Conservation (phyloP, 352 stramenopile species). For the Phytophthora nicotianae region DNA sequence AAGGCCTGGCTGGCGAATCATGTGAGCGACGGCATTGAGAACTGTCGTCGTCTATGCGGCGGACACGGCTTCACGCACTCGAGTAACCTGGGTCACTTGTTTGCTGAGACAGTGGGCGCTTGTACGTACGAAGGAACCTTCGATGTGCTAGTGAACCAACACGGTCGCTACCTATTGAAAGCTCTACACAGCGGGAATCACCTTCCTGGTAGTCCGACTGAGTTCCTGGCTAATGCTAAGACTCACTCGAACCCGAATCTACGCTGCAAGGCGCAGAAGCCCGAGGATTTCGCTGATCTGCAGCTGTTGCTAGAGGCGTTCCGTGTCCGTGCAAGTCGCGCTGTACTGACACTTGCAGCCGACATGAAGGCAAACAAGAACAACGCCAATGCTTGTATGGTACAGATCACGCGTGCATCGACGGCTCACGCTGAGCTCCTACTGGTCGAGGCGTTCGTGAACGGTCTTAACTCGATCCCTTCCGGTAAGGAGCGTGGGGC, state of each 20-base stretch:
- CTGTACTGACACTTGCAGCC: conserved; percentile 35
- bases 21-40: conserved; percentile 33
- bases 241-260: conserved; percentile 32
- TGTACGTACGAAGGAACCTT: conserved; percentile 72
- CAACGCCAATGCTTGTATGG: conserved; percentile 54
- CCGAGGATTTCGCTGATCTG: conserved; percentile 45
- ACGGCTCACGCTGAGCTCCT: conserved; percentile 53
- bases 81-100: conserved; percentile 27
- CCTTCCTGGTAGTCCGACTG: conserved; percentile 19
- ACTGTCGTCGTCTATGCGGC: conserved; percentile 27
- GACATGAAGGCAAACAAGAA: conserved; percentile 53
- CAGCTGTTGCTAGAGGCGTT: conserved; percentile 42
- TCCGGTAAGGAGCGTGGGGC: conserved; percentile 33
- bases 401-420: conserved; percentile 53
- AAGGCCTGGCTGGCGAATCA: conserved; percentile 32
- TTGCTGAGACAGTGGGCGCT: conserved; percentile 47
- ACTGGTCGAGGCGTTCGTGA: conserved; percentile 45
- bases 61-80: conserved; percentile 29
- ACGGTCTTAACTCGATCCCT: conserved; percentile 34
- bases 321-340: conserved; percentile 40
- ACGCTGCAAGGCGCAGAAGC: conserved; percentile 35
- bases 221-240: conserved; percentile 43
- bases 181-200: conserved; percentile 24
- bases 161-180: conserved; percentile 64
- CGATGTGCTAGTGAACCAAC: conserved; percentile 70